Evolutionary conservation across 805 yeast species (phyloP).

Genomic region (Monosporozyma servazzii): DNA sequence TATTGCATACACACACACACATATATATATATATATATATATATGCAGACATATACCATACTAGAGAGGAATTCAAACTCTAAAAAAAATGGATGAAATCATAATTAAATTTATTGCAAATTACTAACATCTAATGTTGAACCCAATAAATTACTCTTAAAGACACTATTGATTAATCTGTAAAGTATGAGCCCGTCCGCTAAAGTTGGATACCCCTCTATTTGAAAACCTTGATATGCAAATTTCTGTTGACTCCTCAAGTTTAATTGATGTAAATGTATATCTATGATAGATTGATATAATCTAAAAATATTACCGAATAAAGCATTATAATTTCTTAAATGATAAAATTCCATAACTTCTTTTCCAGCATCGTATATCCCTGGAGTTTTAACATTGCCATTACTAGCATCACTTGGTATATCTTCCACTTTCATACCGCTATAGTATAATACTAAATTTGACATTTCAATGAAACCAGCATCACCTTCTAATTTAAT

Average conservation of each 20-base stretch:
- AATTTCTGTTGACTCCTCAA: neutral
- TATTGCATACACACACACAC: neutral
- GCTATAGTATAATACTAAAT: constrained; percentile 15
- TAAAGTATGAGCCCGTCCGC: constrained; percentile 15
- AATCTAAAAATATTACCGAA: constrained; percentile 15
- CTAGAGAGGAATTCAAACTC: neutral
- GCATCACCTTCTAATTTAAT: constrained; percentile 19
- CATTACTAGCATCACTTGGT: neutral
- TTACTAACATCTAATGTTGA: constrained; percentile 7
- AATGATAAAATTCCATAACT: constrained; percentile 17
- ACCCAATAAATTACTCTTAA: constrained; percentile 9
- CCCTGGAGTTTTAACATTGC: neutral
- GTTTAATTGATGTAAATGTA: constrained; percentile 6
- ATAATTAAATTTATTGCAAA: neutral
- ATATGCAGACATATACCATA: neutral
- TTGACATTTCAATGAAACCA: constrained; percentile 17
- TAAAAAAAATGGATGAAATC: neutral
- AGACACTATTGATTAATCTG: constrained; percentile 11
- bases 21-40: neutral
- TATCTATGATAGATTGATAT: constrained; percentile 14
- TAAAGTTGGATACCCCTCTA: constrained; percentile 17
- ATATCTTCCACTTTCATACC: constrained; percentile 9
- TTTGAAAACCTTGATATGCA: constrained; percentile 10
- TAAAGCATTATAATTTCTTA: constrained; percentile 16
- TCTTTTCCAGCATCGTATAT: constrained; percentile 8